Evolutionary conservation across 2,329 filamentous ascomycete genomes (phyloP), one percentile per base, ranked within the genome.

Genomic region (Monosporascus sp.): DNA sequence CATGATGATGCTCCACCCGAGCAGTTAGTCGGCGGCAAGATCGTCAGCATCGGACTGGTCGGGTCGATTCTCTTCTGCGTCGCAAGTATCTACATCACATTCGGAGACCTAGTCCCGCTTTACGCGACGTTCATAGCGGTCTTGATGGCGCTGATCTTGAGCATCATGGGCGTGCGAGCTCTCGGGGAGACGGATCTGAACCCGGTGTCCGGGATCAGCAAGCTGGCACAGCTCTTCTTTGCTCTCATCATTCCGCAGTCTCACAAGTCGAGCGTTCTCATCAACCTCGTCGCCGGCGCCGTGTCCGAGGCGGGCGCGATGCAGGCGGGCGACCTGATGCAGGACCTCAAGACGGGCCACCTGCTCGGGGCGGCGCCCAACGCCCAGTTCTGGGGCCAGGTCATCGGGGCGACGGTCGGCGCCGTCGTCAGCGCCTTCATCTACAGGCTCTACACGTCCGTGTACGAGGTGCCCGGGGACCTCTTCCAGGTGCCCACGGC

Each of bases 301-400:
- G 86, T 99, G 31, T 88, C 84, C 11, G 88, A 92, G 69, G 84
- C 86, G 4, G 88, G 94, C 5, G 94, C 94, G 3, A 77, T 97
- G 5, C 94, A 99, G 74, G 93, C 94, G 3, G 94, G 94, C 8
- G 94, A 99, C 69, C 83, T 99, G 52, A 89, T 99, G 81, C 94
- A 99, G 68, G 94, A 99, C 67, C 80, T 99, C 31, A 99, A 99
- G 70, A 97, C 94, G 0, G 94, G 94, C 0, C 92, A 99, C 69
- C 75, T 99, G 0, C 80, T 99, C 1, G 92, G 93, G 11, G 94
- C 94, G 1, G 89, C 90, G 3, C 94, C 94, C 0, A 94, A 89
- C 62, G 94, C 94, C 0, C 94, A 99, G 65, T 99, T 99, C 68
- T 97, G 90, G 79, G 94, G 94, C 1, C 94, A 99, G 67, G 83